Evolutionary conservation across 306 rosid species (phyloP), one percentile per base, ranked within the genome.

Genomic region (Cicer bijugum): DNA sequence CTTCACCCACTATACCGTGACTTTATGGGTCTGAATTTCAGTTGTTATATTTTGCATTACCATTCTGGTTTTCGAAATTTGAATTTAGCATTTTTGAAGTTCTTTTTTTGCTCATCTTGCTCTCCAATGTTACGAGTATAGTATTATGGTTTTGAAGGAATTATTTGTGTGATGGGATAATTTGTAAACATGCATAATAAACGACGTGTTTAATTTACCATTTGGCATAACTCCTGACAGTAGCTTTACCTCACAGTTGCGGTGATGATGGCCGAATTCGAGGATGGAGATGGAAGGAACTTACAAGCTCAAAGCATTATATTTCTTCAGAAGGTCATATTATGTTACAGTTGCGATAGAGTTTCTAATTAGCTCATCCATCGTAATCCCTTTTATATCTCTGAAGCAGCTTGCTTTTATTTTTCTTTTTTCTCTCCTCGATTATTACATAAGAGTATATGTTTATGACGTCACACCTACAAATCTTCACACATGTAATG

Each of bases 211-310:
- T 69, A 72, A 12, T 71, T 61, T 77, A 72, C 42, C 63, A 66
- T 47, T 72, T 60, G 72, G 67, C 35, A 37, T 53, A 9, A 50
- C 66, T 75, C 57, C 66, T 70, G 68, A 69, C 42, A 20, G 42
- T 69, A 58, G 60, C 67, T 51, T 47, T 75, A 15, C 23, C 39
- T 47, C 80, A 74, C 80, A 91, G 97, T 67, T 91, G 98, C n/a
- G 98, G 97, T 2, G 98, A 93, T 69, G 98, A 94, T 75, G 98
- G 97, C 23, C 87, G 88, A 59, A 86, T 91, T 73, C 90, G 85
- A 55, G 97, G 96, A 77, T 93, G 97, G 98, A 89, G 81, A 71
- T 91, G 97, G 97, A 87, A 80, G 67, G 92, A 89, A 28, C 88
- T 90, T 76, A 61, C 75, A 15, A 77, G 68, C 63, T 64, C 84